phyloP scores from a whole-genome alignment of 805 yeast species.

The Candida glaebosa region DNA sequence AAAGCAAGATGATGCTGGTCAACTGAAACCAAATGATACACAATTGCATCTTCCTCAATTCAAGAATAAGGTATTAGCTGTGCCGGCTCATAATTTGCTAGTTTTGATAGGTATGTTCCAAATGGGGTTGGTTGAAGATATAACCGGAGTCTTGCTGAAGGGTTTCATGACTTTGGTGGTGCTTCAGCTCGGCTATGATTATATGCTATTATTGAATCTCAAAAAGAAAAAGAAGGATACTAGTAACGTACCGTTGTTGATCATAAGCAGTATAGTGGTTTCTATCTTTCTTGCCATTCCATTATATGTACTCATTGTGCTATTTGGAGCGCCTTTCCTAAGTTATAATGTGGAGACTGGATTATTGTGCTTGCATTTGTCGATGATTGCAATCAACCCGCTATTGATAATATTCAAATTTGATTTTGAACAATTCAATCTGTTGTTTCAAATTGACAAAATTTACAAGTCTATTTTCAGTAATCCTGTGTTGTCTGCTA shows the following conservation, averaged over 20 bases:
- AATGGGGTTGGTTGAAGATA: conserved; percentile 25
- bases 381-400: conserved; percentile 61
- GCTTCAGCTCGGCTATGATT: conserved; percentile 22
- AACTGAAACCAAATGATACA: background rate
- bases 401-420: conserved; percentile 53
- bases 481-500: conserved; percentile 25
- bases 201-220: conserved; percentile 12
- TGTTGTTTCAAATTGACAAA: conserved; percentile 18
- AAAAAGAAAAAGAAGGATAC: conserved; percentile 8
- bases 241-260: conserved; percentile 20
- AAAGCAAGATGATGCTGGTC: background rate
- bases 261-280: conserved; percentile 25
- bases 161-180: conserved; percentile 24
- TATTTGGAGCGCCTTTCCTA: conserved; percentile 81
- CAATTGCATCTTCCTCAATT: conserved; percentile 14
- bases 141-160: conserved; percentile 18
- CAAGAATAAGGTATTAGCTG: conserved; percentile 10
- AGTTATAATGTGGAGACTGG: conserved; percentile 52
- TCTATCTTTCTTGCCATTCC: conserved; percentile 36
- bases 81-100: conserved; percentile 30
- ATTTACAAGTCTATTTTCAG: conserved; percentile 19
- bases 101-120: conserved; percentile 27
- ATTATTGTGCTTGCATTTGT: conserved; percentile 57
- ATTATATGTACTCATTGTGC: conserved; percentile 40
- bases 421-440: conserved; percentile 38